Evolutionary conservation across 345 rosid genomes (phyloP).

Genomic region (Brassica carinata): DNA sequence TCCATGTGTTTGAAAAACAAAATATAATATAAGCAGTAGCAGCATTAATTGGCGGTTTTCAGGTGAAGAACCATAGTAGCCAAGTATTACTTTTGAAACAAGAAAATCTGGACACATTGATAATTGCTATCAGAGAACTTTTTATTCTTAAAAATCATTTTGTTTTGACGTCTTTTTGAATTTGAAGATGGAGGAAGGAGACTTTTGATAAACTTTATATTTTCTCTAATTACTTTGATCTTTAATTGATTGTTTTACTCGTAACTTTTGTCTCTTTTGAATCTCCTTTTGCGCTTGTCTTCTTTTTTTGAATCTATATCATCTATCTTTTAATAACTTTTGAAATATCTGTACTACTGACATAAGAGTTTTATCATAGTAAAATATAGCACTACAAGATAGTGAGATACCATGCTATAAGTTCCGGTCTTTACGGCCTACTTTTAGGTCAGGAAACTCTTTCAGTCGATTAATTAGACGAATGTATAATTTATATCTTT

Average conservation of each 20-base stretch:
- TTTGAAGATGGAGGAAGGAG: conserved; percentile 24
- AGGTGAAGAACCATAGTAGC: not conserved
- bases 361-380: not conserved
- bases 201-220: conserved; percentile 16
- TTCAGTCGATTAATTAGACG: not conserved
- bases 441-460: not conserved
- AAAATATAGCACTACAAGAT: not conserved
- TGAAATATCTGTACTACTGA: not conserved
- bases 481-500: not conserved
- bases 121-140: not conserved
- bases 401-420: not conserved
- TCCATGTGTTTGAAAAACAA: not conserved
- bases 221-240: conserved; percentile 6
- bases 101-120: not conserved
- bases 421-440: not conserved
- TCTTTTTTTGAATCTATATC: conserved; percentile 1
- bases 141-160: conserved; percentile 1
- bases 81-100: not conserved
- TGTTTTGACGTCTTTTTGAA: conserved; percentile 9
- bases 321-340: not conserved
- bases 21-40: not conserved
- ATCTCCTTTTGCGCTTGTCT: not conserved
- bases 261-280: conserved; percentile 20
- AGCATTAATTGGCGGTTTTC: not conserved
- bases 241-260: conserved; percentile 24